Conservation (phyloP, 2,329 filamentous ascomycete genomes). For the Colletotrichum melonis region DNA sequence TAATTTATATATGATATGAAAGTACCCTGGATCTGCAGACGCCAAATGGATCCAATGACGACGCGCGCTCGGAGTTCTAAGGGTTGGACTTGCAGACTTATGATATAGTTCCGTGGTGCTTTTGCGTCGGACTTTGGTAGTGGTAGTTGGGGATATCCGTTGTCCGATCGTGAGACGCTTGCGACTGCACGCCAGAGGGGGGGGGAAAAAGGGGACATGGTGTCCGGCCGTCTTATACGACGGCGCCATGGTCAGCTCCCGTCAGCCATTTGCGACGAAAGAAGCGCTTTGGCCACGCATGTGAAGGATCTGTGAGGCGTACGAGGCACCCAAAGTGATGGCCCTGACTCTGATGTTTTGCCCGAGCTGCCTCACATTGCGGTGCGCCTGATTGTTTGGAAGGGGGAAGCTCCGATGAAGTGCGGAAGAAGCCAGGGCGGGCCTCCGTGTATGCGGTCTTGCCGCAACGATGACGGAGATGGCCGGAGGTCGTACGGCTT, state of each 20-base stretch:
- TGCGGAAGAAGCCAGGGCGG: not conserved
- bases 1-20: constrained; percentile 19
- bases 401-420: constrained; percentile 3
- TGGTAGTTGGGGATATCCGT: constrained; percentile 46
- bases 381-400: not conserved
- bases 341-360: constrained; percentile 3
- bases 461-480: constrained; percentile 6
- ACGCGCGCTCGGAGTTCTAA: constrained; percentile 27
- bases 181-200: not conserved
- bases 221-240: constrained; percentile 31
- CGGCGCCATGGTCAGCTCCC: constrained; percentile 19
- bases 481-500: not conserved
- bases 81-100: constrained; percentile 26
- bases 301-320: constrained; percentile 15
- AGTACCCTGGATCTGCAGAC: constrained; percentile 16
- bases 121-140: constrained; percentile 29
- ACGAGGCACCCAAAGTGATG: not conserved
- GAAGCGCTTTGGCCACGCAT: constrained; percentile 32
- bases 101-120: constrained; percentile 32
- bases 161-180: constrained; percentile 38
- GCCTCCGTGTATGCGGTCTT: not conserved
- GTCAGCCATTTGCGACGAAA: constrained; percentile 19
- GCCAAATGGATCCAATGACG: constrained; percentile 16
- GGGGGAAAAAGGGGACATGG: not conserved
- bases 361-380: not conserved